These are phyloP conservation scores for Cryptosporidium ubiquitum DNA, from an alignment of 169 alveolate genomes.

Conservation along the genomic window DNA sequence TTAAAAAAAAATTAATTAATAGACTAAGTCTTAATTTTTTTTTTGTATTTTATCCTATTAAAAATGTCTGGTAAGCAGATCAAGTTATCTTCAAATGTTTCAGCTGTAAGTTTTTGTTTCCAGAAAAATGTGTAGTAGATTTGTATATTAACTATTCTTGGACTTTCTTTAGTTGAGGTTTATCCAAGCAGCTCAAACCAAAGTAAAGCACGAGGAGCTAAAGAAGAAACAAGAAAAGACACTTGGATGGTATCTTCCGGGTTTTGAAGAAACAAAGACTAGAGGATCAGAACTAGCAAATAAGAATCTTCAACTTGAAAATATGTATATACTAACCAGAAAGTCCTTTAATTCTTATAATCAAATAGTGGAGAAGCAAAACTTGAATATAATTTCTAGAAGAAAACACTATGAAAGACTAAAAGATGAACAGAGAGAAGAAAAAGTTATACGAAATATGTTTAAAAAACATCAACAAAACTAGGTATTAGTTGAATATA, in stretches of 20 bases:
- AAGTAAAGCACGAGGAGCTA: conserved; percentile 48
- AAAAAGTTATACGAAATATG: conserved; percentile 23
- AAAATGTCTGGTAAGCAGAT: conserved; percentile 16
- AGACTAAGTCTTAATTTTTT: not conserved
- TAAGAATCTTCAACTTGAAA: conserved; percentile 5
- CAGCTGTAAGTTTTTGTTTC: conserved; percentile 27
- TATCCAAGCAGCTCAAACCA: conserved; percentile 70
- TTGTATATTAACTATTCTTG: not conserved
- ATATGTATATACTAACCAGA: conserved; percentile 10
- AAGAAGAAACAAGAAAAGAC: conserved; percentile 55
- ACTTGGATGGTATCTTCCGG: conserved; percentile 65
- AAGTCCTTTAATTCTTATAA: conserved; percentile 54
- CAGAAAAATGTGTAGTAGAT: not conserved
- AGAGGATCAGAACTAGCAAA: conserved; percentile 54
- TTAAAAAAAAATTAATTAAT: not conserved
- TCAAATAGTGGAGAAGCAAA: conserved; percentile 7
- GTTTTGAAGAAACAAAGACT: conserved; percentile 27
- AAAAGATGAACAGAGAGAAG: conserved; percentile 17
- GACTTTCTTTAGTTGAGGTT: conserved; percentile 28
- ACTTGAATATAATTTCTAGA: conserved; percentile 20
- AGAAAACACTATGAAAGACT: conserved; percentile 17
- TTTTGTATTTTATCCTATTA: not conserved
- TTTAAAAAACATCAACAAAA: not conserved
- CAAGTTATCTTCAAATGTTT: conserved; percentile 32
- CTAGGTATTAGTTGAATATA: not conserved